Evolutionary conservation across 2,329 filamentous ascomycete genomes (phyloP).

Genomic region (Clarireedia paspali): DNA sequence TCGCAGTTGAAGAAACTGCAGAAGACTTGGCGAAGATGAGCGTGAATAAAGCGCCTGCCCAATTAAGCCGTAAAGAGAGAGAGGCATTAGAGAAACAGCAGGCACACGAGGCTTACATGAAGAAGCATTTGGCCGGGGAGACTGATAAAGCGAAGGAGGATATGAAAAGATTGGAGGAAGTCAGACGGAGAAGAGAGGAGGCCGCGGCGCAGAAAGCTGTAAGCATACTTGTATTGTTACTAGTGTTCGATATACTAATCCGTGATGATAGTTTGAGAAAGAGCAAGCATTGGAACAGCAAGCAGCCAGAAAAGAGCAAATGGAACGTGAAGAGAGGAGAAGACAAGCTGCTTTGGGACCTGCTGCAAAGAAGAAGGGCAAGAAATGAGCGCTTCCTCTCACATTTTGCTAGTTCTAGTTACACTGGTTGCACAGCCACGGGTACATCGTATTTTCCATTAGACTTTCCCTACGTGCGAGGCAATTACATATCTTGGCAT

Average conservation of each 20-base stretch:
- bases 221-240: constrained; percentile 30
- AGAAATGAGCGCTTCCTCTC: neutral
- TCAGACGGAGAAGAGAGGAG: constrained; percentile 78
- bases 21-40: constrained; percentile 48
- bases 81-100: constrained; percentile 82
- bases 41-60: constrained; percentile 36
- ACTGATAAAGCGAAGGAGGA: constrained; percentile 92
- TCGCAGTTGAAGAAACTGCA: constrained; percentile 41
- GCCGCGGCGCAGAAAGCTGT: constrained; percentile 78
- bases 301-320: constrained; percentile 30
- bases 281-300: constrained; percentile 9
- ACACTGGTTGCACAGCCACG: neutral
- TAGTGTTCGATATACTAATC: constrained; percentile 13
- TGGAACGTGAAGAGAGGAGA: constrained; percentile 36
- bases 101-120: constrained; percentile 84
- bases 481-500: too few species aligned
- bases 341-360: constrained; percentile 27
- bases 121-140: constrained; percentile 89
- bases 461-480: too few species aligned
- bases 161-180: constrained; percentile 70
- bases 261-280: constrained; percentile 29
- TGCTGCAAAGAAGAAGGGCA: constrained; percentile 5
- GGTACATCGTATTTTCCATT: too few species aligned
- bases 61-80: constrained; percentile 59
- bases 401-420: neutral